Base-by-base conservation (phyloP, 805 yeast genomes). In the Hanseniaspora thailandica region DNA sequence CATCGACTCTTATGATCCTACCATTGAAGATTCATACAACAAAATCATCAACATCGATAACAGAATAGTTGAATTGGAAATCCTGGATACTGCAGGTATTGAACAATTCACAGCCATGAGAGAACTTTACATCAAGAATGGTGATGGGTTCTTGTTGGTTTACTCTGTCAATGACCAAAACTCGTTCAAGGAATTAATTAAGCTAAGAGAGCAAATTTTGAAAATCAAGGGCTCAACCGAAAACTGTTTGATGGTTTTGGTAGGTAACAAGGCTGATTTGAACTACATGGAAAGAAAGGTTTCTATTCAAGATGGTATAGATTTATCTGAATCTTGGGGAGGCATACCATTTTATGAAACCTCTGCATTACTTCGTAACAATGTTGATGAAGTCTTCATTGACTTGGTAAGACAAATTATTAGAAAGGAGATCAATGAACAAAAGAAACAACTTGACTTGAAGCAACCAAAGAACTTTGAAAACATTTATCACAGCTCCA, bases 51-150 rank as follows among this genome's bases (percentile, higher is more conserved):
- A 83, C 61, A 81, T 90, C 34, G 96, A 90, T 66, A 94, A 88
- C 33, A 77, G 90, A 59, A 81, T 86, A 4, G 86, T 93, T 63
- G 86, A 84, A 58, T 72, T 90, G 60, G 96, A 90, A 68, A 81
- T 84, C 52, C 71, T 89, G 56, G 98, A 93, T 63, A 87, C 96
- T 2, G 95, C 95, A 1, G 97, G 96, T 44, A 82, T 82, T 56
- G 96, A 96, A 22, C 97, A 89, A 69, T 90, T 87, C 71, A 86
- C 95, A 0, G 96, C 96, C 9, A 87, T 90, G 96, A 72, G 97
- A 58, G 96, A 89, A 63, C 67, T 85, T 47, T 85, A 85, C 64
- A 85, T 85, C 63, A 86, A 86, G 60, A 81, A 87, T 46, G 96
- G 97, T 10, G 85, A 84, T 62, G 97, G 96, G 4, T 90, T 90